Evolutionary conservation across 257 asterid species (phyloP), one percentile per base, ranked within the genome.

Genomic region (Ophiorrhiza pumila): DNA sequence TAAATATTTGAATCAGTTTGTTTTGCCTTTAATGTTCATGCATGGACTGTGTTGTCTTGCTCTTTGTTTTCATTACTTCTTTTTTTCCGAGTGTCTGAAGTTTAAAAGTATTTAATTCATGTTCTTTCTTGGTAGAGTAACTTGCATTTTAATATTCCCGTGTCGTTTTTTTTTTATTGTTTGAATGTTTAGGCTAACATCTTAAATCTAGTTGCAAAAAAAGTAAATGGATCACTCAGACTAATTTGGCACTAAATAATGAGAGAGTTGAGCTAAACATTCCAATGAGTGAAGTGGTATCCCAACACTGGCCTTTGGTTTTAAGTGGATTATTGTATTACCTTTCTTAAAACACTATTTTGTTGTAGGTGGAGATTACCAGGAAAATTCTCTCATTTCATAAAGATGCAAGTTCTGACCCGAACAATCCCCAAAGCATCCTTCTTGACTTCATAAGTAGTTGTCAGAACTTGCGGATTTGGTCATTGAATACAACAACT

Each of bases 371-470:
- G 87, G 99, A 94, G 86, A 90, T 96, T 22, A 92, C 99, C 70
- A 74, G 91, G 83, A 94, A 94, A 79, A 88, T 94, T 76, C 89
- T 94, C 59, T 91, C 99, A 2, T 94, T 94, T 87, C 99, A 94
- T 80, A 91, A 85, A 83, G 99, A 94, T 74, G 95, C 87, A 79
- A 89, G 86, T 80, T 79, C 93, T 65, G 99, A 94, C 77, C 97
- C 96, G 55, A 92, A 87, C 75, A 91, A 84, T 80, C 91, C 99
- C 47, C 97, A 90, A 83, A 86, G 93, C 77, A 88, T 94, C 82
- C 87, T 94, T 80, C 89, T 94, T 72, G 99, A 94, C 80, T 94
- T 91, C 88, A 86, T 94, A 67, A 94, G 97, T 90, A 94, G 99
- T 82, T 94, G 99, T 75, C 99, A 90, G 86, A 94, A 91, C 83